Conservation (phyloP, 2,329 filamentous ascomycete species). For the Fusarium mundagurra region DNA sequence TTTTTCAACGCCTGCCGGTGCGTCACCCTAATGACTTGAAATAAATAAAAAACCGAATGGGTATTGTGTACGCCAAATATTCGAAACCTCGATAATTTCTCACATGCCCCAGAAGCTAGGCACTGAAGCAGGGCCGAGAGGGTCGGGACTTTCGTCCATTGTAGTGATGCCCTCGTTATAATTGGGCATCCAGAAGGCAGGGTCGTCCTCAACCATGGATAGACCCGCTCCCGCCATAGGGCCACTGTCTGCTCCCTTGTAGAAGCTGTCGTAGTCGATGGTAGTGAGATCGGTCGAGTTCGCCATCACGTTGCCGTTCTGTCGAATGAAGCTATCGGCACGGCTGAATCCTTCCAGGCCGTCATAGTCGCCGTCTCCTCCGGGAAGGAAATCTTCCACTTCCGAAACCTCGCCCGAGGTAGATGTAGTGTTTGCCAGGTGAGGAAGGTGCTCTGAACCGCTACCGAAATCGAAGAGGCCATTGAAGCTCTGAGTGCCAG, state of each 20-base stretch:
- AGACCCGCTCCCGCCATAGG: constrained; percentile 55
- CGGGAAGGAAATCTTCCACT: constrained; percentile 67
- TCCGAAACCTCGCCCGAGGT: constrained; percentile 75
- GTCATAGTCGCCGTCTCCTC: constrained; percentile 60
- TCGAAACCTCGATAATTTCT: constrained; percentile 36
- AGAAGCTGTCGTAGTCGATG: constrained; percentile 67
- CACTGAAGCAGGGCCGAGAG: constrained; percentile 45
- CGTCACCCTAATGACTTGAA: constrained; percentile 37
- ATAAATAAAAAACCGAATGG: constrained; percentile 43
- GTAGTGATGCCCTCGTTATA: constrained; percentile 53
- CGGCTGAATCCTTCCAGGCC: constrained; percentile 50
- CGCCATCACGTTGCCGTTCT: constrained; percentile 55
- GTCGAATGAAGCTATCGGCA: constrained; percentile 59
- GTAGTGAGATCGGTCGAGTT: constrained; percentile 56
- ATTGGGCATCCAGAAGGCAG: constrained; percentile 60
- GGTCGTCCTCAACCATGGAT: constrained; percentile 62
- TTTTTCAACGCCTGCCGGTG: constrained; percentile 42
- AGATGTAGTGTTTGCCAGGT: constrained; percentile 66
- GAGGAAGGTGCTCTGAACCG: constrained; percentile 64
- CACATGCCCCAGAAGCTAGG: constrained; percentile 51
- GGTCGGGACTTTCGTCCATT: constrained; percentile 50
- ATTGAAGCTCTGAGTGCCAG: constrained; percentile 60
- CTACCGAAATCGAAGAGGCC: constrained; percentile 61
- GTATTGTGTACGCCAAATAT: constrained; percentile 47
- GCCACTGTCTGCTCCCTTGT: constrained; percentile 56